phyloP scores from a whole-genome alignment of 129 eudicot species.

The Tanacetum coccineum region DNA sequence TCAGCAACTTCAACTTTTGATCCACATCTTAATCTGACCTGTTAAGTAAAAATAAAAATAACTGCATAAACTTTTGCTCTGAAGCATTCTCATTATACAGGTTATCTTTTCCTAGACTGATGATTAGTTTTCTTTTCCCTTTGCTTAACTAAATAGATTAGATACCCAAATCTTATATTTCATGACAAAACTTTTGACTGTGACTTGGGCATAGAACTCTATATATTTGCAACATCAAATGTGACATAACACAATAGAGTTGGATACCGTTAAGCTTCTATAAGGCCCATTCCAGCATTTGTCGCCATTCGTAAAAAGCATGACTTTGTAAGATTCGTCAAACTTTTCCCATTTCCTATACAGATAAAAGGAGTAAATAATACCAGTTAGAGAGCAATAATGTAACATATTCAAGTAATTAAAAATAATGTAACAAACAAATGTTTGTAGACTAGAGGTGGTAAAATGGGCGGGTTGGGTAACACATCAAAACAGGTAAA shows the following conservation, averaged over 20 bases:
- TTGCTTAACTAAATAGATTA: not conserved
- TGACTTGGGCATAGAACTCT: not conserved
- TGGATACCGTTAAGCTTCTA: conserved; percentile 82
- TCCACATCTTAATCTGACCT: conserved; percentile 96
- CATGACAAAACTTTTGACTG: not conserved
- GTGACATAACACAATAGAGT: not conserved
- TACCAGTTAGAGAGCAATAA: not conserved
- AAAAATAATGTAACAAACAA: not conserved
- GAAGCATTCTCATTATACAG: conserved; percentile 15
- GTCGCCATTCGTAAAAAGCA: conserved; percentile 81
- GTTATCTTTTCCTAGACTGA: not conserved
- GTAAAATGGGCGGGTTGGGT: too few species aligned
- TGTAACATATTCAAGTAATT: not conserved
- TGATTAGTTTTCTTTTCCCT: not conserved
- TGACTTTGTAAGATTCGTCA: conserved; percentile 81
- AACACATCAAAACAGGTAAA: too few species aligned
- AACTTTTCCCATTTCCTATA: conserved; percentile 84
- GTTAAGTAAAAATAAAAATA: conserved; percentile 14
- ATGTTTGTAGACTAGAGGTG: not conserved
- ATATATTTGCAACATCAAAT: conserved; percentile 4
- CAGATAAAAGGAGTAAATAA: too few species aligned
- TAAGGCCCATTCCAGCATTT: conserved; percentile 99
- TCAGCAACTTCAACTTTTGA: conserved; percentile 81
- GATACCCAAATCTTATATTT: conserved; percentile 1
- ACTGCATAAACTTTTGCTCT: not conserved